A percentile compares a stretch with the other conserved stretches of the same genome.
phyloP scores from a whole-genome alignment of 2,329 filamentous ascomycete genomes.

The Exserohilum rostratum region DNA sequence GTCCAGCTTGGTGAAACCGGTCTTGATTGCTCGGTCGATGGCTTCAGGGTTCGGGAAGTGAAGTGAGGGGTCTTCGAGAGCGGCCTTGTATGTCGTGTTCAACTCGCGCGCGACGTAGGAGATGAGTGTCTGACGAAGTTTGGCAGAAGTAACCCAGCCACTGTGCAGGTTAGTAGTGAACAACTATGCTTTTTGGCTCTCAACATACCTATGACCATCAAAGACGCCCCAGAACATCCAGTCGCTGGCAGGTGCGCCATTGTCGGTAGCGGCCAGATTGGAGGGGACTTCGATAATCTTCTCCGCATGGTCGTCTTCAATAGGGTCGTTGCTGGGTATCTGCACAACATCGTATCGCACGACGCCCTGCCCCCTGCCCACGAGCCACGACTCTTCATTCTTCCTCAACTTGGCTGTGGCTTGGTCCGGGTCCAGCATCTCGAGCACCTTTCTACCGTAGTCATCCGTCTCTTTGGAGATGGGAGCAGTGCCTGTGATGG shows the following conservation, averaged over 20 bases:
- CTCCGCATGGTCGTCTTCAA: constrained; percentile 97
- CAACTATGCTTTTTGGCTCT: neutral
- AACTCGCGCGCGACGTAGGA: constrained; percentile 91
- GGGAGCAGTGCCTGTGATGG: constrained; percentile 82
- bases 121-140: constrained; percentile 89
- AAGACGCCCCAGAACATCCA: constrained; percentile 99
- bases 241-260: constrained; percentile 69
- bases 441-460: constrained; percentile 82
- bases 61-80: constrained; percentile 62
- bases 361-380: constrained; percentile 87
- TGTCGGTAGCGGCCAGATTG: constrained; percentile 60
- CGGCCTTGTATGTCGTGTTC: constrained; percentile 86
- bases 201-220: constrained; percentile 84
- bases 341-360: constrained; percentile 95
- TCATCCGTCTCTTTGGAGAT: constrained; percentile 88
- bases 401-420: constrained; percentile 86
- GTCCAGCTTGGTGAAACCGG: constrained; percentile 85
- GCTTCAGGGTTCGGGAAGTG: constrained; percentile 76
- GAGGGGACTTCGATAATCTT: constrained; percentile 92
- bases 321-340: constrained; percentile 92
- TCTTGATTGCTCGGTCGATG: constrained; percentile 90
- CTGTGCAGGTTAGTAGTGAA: constrained; percentile 53
- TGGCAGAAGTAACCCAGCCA: constrained; percentile 97
- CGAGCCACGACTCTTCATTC: constrained; percentile 89
- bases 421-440: constrained; percentile 96